Evolutionary conservation across 164 flowering plant genomes (phyloP).

Genomic region (Nymphaea colorata): DNA sequence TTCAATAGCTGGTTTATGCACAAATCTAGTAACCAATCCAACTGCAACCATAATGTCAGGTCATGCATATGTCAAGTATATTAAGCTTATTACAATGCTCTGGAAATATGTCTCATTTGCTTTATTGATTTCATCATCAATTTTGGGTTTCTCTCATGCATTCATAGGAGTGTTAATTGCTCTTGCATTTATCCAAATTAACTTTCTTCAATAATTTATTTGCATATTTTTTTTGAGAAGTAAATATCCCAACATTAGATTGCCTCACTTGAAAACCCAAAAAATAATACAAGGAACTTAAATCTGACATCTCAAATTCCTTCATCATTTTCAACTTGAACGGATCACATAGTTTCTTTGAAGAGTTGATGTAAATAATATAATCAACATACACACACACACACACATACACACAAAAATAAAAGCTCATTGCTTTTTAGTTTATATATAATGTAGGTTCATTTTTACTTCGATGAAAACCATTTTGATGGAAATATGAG

Average conservation of each 20-base stretch:
- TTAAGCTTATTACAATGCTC: background rate
- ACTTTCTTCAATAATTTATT: conserved; percentile 3
- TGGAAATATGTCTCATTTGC: conserved; percentile 1
- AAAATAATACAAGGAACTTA: conserved; percentile 7
- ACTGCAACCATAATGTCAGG: background rate
- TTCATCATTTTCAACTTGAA: conserved; percentile 5
- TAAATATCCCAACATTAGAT: background rate
- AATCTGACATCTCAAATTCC: conserved; percentile 6
- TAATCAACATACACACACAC: conserved; percentile 5
- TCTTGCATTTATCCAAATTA: conserved; percentile 1
- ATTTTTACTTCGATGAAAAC: conserved; percentile 1
- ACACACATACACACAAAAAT: background rate
- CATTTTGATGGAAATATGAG: conserved; percentile 3
- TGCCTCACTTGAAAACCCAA: background rate
- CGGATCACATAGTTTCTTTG: background rate
- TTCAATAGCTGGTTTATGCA: background rate
- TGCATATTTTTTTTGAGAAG: conserved; percentile 4
- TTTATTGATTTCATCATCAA: background rate
- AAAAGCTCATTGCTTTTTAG: background rate
- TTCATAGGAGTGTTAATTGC: background rate
- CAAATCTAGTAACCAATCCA: background rate
- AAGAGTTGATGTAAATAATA: conserved; percentile 5
- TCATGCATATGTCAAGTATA: conserved; percentile 3
- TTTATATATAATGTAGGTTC: conserved; percentile 3
- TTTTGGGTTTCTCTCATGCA: background rate